Conservation (phyloP, 352 stramenopile genomes). For the Blastocystis sp. region DNA sequence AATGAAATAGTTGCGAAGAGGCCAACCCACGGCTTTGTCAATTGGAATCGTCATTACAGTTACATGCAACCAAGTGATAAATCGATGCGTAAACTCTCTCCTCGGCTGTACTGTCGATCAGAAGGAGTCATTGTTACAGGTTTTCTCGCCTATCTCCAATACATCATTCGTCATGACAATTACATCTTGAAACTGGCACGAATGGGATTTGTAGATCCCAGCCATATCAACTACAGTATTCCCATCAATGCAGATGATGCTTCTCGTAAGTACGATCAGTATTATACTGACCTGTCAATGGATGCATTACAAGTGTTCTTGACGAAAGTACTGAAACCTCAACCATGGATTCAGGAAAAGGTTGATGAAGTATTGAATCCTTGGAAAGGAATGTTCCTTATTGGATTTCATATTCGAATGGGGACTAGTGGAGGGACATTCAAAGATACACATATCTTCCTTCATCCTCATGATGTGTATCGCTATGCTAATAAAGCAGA, state of each 20-base stretch:
- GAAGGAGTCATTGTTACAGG: conserved; percentile 7
- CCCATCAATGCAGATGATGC: neutral
- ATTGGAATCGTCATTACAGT: conserved; percentile 36
- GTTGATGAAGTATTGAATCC: neutral
- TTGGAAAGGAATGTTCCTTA: neutral
- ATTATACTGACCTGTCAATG: neutral
- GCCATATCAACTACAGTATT: neutral
- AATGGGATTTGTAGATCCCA: conserved; percentile 20
- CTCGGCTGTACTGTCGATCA: neutral
- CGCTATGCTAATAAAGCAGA: neutral
- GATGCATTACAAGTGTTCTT: neutral
- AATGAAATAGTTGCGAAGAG: neutral
- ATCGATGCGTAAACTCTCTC: conserved; percentile 13
- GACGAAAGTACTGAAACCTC: neutral
- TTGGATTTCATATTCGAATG: conserved; percentile 42
- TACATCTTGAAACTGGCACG: neutral
- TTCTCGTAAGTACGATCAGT: neutral
- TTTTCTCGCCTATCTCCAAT: neutral
- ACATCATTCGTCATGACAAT: conserved; percentile 26
- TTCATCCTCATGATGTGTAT: neutral
- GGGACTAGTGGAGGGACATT: neutral
- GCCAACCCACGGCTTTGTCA: neutral
- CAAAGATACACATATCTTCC: conserved; percentile 34
- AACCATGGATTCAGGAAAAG: neutral
- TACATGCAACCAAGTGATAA: conserved; percentile 17